Percentiles rank a stretch among this genome's conserved stretches.
Conservation (phyloP, 2,329 filamentous ascomycete species). For the Pseudomassariella vexata region DNA sequence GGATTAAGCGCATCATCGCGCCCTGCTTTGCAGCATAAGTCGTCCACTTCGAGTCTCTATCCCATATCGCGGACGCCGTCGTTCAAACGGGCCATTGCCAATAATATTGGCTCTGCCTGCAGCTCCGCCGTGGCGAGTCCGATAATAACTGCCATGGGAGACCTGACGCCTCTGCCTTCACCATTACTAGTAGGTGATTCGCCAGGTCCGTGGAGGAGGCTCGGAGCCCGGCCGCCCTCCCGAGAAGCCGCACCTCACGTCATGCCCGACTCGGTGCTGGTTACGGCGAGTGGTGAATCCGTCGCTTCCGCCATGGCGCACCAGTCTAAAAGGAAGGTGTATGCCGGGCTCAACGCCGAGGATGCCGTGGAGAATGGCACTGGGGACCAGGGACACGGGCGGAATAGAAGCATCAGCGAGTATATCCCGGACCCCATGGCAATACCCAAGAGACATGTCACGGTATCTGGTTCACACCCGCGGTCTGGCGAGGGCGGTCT, state of each 20-base stretch:
- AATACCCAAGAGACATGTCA: conserved; percentile 66
- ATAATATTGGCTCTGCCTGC: conserved; percentile 50
- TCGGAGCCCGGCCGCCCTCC: conserved; percentile 41
- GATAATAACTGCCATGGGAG: conserved; percentile 68
- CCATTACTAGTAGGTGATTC: conserved; percentile 63
- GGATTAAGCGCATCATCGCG: conserved; percentile 24
- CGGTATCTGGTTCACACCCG: conserved; percentile 59
- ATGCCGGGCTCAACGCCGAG: conserved; percentile 38
- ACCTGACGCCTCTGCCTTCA: conserved; percentile 74
- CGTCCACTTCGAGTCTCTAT: conserved; percentile 39
- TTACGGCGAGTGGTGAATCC: conserved; percentile 46
- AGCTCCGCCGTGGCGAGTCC: conserved; percentile 68
- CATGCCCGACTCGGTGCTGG: conserved; percentile 40
- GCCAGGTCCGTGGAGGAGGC: conserved; percentile 59
- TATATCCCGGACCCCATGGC: conserved; percentile 70
- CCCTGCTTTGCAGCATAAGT: conserved; percentile 28
- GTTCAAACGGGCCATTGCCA: conserved; percentile 49
- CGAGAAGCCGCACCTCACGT: conserved; percentile 34
- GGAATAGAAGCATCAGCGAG: conserved; percentile 84
- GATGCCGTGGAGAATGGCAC: conserved; percentile 21
- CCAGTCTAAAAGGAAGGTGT: conserved; percentile 52
- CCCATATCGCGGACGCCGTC: conserved; percentile 56
- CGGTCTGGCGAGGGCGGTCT: conserved; percentile 31
- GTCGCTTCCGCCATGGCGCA: conserved; percentile 43
- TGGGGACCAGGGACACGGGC: conserved; percentile 42